Percentiles rank a stretch among this genome's conserved stretches.
These are phyloP conservation scores for Aspergillus sojae DNA, from an alignment of 2,329 filamentous ascomycete species.

Conservation along the genomic window DNA sequence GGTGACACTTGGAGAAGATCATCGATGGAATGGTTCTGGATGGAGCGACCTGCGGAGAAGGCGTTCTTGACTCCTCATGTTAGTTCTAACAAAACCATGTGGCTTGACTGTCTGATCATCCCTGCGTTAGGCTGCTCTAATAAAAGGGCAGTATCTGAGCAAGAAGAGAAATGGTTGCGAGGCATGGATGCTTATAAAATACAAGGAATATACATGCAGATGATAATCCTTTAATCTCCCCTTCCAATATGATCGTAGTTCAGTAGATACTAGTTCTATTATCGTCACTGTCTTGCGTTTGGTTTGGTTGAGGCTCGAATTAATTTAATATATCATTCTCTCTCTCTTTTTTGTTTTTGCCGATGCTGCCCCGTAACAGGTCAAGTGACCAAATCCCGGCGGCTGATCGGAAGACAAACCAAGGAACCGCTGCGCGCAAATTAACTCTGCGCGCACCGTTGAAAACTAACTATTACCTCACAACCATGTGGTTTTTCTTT, in stretches of 20 bases:
- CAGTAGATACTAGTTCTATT: background rate
- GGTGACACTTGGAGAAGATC: conserved; percentile 5
- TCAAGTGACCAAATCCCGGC: conserved; percentile 8
- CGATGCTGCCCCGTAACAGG: background rate
- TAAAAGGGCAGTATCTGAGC: background rate
- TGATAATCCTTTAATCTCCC: background rate
- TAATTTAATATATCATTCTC: background rate
- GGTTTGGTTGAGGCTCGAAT: background rate
- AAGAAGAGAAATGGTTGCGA: conserved; percentile 3
- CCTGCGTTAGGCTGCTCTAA: background rate
- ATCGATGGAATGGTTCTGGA: conserved; percentile 4
- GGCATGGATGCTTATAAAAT: background rate
- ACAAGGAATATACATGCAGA: background rate
- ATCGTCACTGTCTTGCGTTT: background rate
- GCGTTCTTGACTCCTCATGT: background rate
- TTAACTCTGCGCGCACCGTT: conserved; percentile 8
- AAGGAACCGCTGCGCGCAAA: conserved; percentile 3
- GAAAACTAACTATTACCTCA: background rate
- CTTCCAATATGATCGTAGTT: background rate
- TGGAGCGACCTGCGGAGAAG: conserved; percentile 1
- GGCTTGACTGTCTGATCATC: background rate
- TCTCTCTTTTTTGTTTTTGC: background rate
- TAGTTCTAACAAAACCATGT: background rate
- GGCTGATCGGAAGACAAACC: conserved; percentile 6
- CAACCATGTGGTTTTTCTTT: background rate